Evolutionary conservation across 192 early-diverging fungal genomes (phyloP), one percentile per base, ranked within the genome.

Genomic region (Coemansia sp.): DNA sequence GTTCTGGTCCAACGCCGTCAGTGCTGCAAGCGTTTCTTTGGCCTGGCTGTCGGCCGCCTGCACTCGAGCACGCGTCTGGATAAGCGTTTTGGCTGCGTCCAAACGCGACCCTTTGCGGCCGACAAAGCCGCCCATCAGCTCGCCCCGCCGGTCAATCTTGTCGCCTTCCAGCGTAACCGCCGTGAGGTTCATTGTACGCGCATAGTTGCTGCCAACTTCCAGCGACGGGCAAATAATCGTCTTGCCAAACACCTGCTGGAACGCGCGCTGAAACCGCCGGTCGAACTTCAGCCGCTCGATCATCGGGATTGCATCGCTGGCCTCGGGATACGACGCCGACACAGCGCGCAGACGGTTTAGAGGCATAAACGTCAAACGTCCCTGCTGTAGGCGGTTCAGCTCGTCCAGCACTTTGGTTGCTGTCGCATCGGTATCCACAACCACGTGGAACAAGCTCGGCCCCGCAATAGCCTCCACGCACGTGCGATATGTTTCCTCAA

Each of bases 351-450:
- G 72, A 1, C 94, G 87, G 66, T 95, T 97, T 50, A 99, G 82
- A 1, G 97, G 97, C 87, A 99, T 94, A 64, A 97, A 94, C 0
- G 97, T 97, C 44, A 97, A 87, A 2, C 97, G 85, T 5, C 95
- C 97, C 22, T 81, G 81, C 65, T 87, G 82, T 57, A 88, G 81
- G 26, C 51, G 57, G 37, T 65, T 67, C 36, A 83, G 71, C 64
- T 74, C 71, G 56, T 31, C 40, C 20, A 99, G 64, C 12, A 97
- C 68, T 21, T 60, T 68, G 11, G 91, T 88, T 0, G 97, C 95
- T 2, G 93, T 96, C n/a, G 84, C 83, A 60, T 99, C 97, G 2
- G 86, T 90, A 65, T 99, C 95, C 0, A 99, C 95, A 15, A 99
- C 97, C 15, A 99, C 87, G 68, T 97, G 92, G 75, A 97, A 99